These are phyloP conservation scores for Nyctanthes arbortristis DNA, from an alignment of 257 asterid genomes.

Conservation along the genomic window DNA sequence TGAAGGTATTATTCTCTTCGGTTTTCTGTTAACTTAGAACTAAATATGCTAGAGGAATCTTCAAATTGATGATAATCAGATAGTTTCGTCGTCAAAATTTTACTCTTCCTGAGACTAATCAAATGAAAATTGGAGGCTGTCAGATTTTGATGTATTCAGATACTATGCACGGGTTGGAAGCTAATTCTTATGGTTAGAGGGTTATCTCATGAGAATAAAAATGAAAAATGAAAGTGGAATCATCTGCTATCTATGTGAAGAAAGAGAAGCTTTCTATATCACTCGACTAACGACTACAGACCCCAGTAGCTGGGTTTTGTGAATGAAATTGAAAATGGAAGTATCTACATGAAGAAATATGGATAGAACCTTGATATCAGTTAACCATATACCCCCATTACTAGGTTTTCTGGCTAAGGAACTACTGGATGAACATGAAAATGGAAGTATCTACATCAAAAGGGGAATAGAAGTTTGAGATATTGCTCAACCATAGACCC, in stretches of 20 bases:
- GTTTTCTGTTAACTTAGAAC: background rate
- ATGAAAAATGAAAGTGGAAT: background rate
- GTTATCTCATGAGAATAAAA: background rate
- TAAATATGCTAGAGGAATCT: background rate
- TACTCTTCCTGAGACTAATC: background rate
- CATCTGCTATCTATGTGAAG: constrained; percentile 1
- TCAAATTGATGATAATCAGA: background rate
- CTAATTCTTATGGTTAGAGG: background rate
- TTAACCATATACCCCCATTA: no score
- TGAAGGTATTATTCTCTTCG: constrained; percentile 50
- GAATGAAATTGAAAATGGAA: no score
- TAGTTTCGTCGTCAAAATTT: background rate
- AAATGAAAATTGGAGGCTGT: background rate
- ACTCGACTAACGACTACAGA: background rate
- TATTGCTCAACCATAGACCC: background rate
- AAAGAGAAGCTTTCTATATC: background rate
- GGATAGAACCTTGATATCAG: no score
- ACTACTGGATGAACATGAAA: no score
- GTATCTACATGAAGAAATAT: no score
- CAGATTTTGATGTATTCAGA: background rate
- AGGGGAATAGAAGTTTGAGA: background rate
- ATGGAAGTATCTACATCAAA: no score
- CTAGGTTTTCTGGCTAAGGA: no score
- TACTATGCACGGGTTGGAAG: background rate
- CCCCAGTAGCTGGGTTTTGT: no score